Base-by-base conservation (phyloP, 176 grass and related monocot genomes). In the Chrysopogon serrulatus region DNA sequence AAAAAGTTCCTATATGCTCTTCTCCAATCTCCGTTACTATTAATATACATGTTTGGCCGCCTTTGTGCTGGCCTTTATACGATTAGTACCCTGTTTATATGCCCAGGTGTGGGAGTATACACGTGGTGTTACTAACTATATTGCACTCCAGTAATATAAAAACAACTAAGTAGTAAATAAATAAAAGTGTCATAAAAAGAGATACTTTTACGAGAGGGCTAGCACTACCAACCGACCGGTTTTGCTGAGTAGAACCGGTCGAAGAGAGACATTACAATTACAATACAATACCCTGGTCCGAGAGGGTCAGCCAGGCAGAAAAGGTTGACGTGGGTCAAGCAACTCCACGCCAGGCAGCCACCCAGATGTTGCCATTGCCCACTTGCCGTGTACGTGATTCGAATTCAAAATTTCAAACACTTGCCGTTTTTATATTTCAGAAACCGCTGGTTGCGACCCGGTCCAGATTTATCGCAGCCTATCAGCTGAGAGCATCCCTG, bases 251-350 rank as follows among this genome's bases (percentile, higher is more conserved):
- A n/a, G 53, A 24, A 8, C 53, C 53, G 23, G 53, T 53, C 48
- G 5, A 53, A 53, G 48, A 0, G 2, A 49, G 17, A 7, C 17
- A 49, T 7, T 40, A 19, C 0, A 19, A 19, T 19, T 18, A 51
- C 14, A 19, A 49, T 18, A 51, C 14, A 48, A 49, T 18, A 49
- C 47, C 47, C 17, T 6, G 47, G 47, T 54, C 51, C 23, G 9
- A 57, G 9, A 57, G 9, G 53, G 53, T 57, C 53, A 57, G 53
- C 56, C 51, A 6, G 4, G 60, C 84, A 79, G 84, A 23, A 80
- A 86, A 73, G 32, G 42, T 65, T 80, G 77, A 86, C 85, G 26
- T 33, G n/a, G 33, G 17, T 74, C 40, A n/a, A n/a, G n/a, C n/a
- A n/a, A 10, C 28, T 11, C 28, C 60, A 5, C 26, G 16, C 24